Conservation (phyloP, 805 yeast species). For the Brettanomyces nanus region DNA sequence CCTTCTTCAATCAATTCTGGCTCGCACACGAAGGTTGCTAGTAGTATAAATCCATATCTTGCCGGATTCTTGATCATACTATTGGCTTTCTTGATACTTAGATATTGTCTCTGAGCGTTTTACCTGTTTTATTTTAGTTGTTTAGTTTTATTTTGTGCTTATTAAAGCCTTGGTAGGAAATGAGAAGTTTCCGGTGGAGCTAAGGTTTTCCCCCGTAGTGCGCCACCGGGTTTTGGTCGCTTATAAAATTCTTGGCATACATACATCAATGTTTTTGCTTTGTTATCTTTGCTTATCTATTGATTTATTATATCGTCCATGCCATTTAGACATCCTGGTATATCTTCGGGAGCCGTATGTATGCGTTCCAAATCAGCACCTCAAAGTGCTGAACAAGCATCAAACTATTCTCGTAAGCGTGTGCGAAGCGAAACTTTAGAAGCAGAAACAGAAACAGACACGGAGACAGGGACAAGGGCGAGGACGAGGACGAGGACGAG, state of each 20-base stretch:
- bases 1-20: slow-evolving; percentile 1
- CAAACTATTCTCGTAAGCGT: no score
- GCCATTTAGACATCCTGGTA: slow-evolving; percentile 14
- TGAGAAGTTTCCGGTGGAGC: no score
- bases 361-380: no score
- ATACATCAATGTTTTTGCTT: no score
- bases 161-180: no score
- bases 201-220: no score
- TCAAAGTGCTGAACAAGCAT: no score
- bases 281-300: not conserved
- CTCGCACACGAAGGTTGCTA: not conserved
- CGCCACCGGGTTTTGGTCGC: no score
- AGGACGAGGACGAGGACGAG: not conserved
- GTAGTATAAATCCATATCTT: slow-evolving; percentile 1
- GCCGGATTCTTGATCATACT: not conserved
- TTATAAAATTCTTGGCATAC: no score
- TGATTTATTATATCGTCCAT: not conserved
- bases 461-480: not conserved
- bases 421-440: no score
- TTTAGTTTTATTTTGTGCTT: no score
- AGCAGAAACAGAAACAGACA: not conserved
- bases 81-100: not conserved
- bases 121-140: no score
- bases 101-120: not conserved
- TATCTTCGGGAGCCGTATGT: slow-evolving; percentile 10